Percentiles rank a stretch among this genome's conserved stretches.
Evolutionary conservation across 768 basidiomycete species (phyloP).

Genomic region (Leccinum ochraceum): DNA sequence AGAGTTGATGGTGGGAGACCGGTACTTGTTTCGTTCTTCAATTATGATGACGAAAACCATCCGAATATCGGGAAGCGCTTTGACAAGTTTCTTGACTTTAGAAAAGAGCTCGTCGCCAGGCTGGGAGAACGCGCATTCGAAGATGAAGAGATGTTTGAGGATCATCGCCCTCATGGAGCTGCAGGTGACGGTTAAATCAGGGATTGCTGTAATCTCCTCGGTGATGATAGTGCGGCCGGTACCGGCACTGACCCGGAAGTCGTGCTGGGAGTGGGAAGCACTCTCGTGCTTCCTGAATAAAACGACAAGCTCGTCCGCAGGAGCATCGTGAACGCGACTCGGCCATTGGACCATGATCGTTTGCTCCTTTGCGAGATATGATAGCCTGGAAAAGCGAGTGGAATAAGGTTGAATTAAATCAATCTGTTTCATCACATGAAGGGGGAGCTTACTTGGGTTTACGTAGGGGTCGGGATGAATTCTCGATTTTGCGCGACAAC

Average conservation of each 20-base stretch:
- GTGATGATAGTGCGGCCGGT: neutral
- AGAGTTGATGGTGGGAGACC: neutral
- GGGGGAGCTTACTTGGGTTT: neutral
- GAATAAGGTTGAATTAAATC: neutral
- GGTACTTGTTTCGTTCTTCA: neutral
- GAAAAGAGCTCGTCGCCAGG: neutral
- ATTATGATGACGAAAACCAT: neutral
- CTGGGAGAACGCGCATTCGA: neutral
- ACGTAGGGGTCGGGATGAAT: neutral
- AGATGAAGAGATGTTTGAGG: neutral
- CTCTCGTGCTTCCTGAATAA: neutral
- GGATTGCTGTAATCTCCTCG: neutral
- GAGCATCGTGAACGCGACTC: neutral
- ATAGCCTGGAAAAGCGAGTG: neutral
- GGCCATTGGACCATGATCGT: neutral
- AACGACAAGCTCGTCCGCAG: neutral
- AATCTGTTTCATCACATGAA: neutral
- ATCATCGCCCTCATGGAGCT: neutral
- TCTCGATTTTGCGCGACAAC: neutral
- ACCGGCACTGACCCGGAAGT: neutral
- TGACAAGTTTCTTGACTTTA: neutral
- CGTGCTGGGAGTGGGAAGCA: neutral
- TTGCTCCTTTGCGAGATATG: neutral
- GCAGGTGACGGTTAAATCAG: neutral
- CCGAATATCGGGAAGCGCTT: neutral